Percentiles rank a stretch among this genome's conserved stretches.
Conservation (phyloP, 108 stramenopile species). For the Skeletonema menzelii region DNA sequence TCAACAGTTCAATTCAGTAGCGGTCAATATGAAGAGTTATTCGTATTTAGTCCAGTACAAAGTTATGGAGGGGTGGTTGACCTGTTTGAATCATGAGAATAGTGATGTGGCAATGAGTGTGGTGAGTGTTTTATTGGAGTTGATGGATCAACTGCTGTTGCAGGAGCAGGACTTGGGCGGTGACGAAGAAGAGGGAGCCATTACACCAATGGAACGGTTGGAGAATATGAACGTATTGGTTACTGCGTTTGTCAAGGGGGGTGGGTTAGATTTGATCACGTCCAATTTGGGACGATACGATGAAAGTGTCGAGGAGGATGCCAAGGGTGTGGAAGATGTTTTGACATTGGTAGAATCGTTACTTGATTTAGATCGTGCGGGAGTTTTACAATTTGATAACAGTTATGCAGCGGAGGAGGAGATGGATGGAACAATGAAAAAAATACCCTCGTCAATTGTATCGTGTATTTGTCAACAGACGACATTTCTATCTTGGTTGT, state of each 20-base stretch:
- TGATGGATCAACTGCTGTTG: slow-evolving; percentile 66
- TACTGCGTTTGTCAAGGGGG: slow-evolving; percentile 27
- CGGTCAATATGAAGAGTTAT: slow-evolving; percentile 53
- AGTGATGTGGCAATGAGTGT: slow-evolving; percentile 60
- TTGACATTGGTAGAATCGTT: slow-evolving; percentile 65
- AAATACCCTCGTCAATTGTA: slow-evolving; percentile 33
- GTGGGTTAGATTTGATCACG: slow-evolving; percentile 26
- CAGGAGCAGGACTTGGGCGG: slow-evolving; percentile 5
- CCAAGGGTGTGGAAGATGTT: slow-evolving; percentile 62
- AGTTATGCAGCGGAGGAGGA: background rate
- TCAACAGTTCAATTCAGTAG: slow-evolving; percentile 43
- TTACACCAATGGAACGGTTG: background rate
- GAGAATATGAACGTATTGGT: slow-evolving; percentile 22
- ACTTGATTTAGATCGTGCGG: slow-evolving; percentile 62
- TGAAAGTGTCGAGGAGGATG: slow-evolving; percentile 51
- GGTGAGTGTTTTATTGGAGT: slow-evolving; percentile 63
- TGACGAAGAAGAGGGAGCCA: background rate
- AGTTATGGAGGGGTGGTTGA: slow-evolving; percentile 33
- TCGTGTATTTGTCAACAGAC: slow-evolving; percentile 53
- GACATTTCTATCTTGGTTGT: slow-evolving; percentile 64
- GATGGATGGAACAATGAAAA: background rate
- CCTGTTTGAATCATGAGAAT: slow-evolving; percentile 66
- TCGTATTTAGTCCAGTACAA: slow-evolving; percentile 15
- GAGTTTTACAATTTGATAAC: slow-evolving; percentile 13
- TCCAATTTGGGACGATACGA: slow-evolving; percentile 39